A percentile compares a stretch with the other conserved stretches of the same genome.
Evolutionary conservation across 2,329 filamentous ascomycete species (phyloP).

Genomic region (Diaporthe sp.): DNA sequence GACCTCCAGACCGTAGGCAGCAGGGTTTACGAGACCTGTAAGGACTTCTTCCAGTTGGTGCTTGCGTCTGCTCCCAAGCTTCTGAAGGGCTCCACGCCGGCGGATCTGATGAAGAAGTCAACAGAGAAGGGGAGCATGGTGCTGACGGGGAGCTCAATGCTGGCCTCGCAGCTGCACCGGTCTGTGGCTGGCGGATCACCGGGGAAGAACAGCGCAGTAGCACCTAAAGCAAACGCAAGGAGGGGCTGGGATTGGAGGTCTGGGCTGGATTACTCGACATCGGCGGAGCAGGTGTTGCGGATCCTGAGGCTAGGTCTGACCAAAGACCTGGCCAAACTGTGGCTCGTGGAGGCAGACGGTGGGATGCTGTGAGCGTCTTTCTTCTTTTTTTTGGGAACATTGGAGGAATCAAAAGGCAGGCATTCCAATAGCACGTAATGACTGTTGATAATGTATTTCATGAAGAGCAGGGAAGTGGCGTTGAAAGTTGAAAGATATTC

Average conservation of each 20-base stretch:
- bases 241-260: constrained; percentile 81
- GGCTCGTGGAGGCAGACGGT: constrained; percentile 75
- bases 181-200: constrained; percentile 65
- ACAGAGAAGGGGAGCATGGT: constrained; percentile 71
- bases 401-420: background rate
- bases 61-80: constrained; percentile 76
- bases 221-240: constrained; percentile 78
- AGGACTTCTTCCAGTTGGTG: constrained; percentile 83
- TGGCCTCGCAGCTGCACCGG: constrained; percentile 73
- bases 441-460: constrained; percentile 33
- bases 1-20: constrained; percentile 81
- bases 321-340: constrained; percentile 78
- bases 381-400: background rate
- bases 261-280: constrained; percentile 68
- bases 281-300: constrained; percentile 78
- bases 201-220: constrained; percentile 48
- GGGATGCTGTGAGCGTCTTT: constrained; percentile 25
- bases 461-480: background rate
- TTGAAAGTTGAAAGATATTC: background rate
- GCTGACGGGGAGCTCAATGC: constrained; percentile 80
- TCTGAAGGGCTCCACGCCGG: constrained; percentile 72
- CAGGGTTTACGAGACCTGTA: constrained; percentile 79
- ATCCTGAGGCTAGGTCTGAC: constrained; percentile 81
- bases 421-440: constrained; percentile 27
- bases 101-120: constrained; percentile 74